Conservation (phyloP, 2,329 filamentous ascomycete species). For the Scortechinia acanthostroma region DNA sequence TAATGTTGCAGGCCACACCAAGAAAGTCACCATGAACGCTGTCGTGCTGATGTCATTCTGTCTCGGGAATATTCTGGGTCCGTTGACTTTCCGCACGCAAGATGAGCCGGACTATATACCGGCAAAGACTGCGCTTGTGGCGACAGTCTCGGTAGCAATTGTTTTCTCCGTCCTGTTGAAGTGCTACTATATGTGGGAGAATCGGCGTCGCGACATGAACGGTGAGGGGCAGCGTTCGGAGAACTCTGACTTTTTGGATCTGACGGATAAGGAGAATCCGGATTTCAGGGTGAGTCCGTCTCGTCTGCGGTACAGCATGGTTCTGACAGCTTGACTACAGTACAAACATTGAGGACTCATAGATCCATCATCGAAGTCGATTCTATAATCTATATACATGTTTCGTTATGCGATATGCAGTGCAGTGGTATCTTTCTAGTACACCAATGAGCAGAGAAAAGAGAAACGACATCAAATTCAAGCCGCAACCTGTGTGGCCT, state of each 20-base stretch:
- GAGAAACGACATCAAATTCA: too few relatives aligned
- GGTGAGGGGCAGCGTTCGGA: constrained; percentile 7
- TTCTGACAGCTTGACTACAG: too few relatives aligned
- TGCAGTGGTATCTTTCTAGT: too few relatives aligned
- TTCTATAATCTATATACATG: too few relatives aligned
- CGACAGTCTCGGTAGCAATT: constrained; percentile 10
- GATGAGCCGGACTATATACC: constrained; percentile 26
- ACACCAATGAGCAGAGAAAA: too few relatives aligned
- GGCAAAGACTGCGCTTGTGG: constrained; percentile 29
- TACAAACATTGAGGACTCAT: too few relatives aligned
- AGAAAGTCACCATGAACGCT: constrained; percentile 23
- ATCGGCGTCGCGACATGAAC: background rate
- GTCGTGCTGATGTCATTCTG: constrained; percentile 26
- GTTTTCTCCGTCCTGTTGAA: background rate
- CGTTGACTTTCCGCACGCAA: constrained; percentile 22
- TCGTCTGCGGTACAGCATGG: too few relatives aligned
- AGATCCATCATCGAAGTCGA: too few relatives aligned
- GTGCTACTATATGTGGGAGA: background rate
- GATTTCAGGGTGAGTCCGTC: constrained; percentile 12
- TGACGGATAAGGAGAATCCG: constrained; percentile 19
- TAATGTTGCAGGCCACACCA: constrained; percentile 21
- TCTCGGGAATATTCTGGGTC: constrained; percentile 30
- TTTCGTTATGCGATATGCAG: too few relatives aligned
- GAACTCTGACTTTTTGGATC: constrained; percentile 17
- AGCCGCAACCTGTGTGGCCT: too few relatives aligned